phyloP scores from a whole-genome alignment of 371 early-diverging fungal genomes.

The Haplosporangium sp. region DNA sequence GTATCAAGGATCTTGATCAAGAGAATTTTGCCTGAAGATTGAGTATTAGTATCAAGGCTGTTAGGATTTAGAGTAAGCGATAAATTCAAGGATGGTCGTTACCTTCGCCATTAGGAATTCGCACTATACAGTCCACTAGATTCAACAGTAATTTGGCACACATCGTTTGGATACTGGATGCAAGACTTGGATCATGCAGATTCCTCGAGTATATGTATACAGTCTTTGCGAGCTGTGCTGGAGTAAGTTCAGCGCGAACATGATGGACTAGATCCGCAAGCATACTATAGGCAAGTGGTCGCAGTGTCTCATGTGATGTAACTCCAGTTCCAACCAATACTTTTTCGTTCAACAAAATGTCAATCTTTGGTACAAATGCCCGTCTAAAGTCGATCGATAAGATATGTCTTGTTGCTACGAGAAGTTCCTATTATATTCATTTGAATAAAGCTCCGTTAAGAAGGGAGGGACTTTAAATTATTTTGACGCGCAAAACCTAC shows the following conservation, averaged over 20 bases:
- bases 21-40: conserved; percentile 75
- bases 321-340: conserved; percentile 93
- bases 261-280: conserved; percentile 96
- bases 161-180: conserved; percentile 95
- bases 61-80: not conserved
- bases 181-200: conserved; percentile 89
- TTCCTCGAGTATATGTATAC: conserved; percentile 92
- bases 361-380: conserved; percentile 90
- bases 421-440: conserved; percentile 74
- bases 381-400: conserved; percentile 90
- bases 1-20: conserved; percentile 89
- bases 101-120: conserved; percentile 68
- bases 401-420: conserved; percentile 96
- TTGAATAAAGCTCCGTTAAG: not conserved
- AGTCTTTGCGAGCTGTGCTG: conserved; percentile 81
- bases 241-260: conserved; percentile 87
- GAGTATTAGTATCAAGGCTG: not conserved
- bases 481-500: not conserved
- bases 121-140: conserved; percentile 88
- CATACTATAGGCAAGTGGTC: conserved; percentile 93
- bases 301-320: conserved; percentile 91
- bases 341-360: conserved; percentile 90
- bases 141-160: conserved; percentile 94
- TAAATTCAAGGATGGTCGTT: conserved; percentile 11
- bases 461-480: not conserved